Base-by-base conservation (phyloP, 768 basidiomycete species). In the Kwoniella sp. region DNA sequence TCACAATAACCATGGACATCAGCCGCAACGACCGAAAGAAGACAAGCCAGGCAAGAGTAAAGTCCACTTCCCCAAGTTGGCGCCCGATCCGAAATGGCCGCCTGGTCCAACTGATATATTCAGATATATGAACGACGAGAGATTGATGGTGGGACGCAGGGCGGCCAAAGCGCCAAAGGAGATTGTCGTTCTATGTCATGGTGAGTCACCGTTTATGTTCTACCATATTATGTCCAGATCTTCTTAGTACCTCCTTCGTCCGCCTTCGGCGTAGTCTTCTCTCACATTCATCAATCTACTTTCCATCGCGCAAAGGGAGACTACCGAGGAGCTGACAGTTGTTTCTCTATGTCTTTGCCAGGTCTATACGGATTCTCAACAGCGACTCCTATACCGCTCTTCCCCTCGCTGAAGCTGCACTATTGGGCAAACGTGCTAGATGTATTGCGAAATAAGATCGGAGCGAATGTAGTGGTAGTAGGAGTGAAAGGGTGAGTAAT, bases 351-450 rank as follows among this genome's bases (percentile, higher is more conserved):
- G 13, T 33, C 33, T n/a, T n/a, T n/a, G n/a, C 13, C 17, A 91
- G 92, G 95, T 21, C 82, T 98, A 1, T 97, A 99, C 73, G 95
- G 95, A 6, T 99, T 96, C 76, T 93, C 95, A 72, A 88, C 91
- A 0, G 86, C 89, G 30, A 92, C 92, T 0, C 92, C 92, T 0
- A 78, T 80, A 55, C 83, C 86, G 0, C 83, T 88, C 12, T 90
- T 92, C 72, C 92, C 93, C 0, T 86, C 87, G 48, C 83, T 94
- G 61, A 86, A 90, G 58, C 85, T 91, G 78, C 92, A 97, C 64
- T 99, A 99, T 76, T 99, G 96, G 96, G 86, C 88, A 0, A 90
- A 91, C 61, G 87, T 97, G 2, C 83, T 97, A 30, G 86, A 84
- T 10, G 85, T 94, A 13, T 84, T 98, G 17, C 85, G 89, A 60